phyloP scores from a whole-genome alignment of 306 rosid genomes.

The Abrus precatorius region DNA sequence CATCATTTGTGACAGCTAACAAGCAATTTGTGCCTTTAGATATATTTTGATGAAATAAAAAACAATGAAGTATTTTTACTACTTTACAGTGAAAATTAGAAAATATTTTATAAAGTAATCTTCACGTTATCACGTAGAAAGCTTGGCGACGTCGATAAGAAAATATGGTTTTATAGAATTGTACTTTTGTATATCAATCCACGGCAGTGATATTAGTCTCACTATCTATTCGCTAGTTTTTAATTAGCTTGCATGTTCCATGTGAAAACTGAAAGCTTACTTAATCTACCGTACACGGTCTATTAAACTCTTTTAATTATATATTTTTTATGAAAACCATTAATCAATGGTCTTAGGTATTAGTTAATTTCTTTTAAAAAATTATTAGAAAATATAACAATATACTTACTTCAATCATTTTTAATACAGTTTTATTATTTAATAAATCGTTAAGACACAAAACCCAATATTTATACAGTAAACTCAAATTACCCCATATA shows the following conservation, averaged over 20 bases:
- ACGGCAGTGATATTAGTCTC: not conserved
- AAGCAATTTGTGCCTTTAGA: not conserved
- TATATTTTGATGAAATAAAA: not conserved
- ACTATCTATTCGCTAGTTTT: not conserved
- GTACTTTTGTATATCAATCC: not conserved
- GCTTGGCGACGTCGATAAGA: slow-evolving; percentile 3
- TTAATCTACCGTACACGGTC: not conserved
- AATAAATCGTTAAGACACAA: too few relatives aligned
- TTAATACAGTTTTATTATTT: too few relatives aligned
- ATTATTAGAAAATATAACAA: too few relatives aligned
- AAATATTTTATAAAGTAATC: not conserved
- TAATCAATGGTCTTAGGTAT: too few relatives aligned
- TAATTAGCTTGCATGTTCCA: not conserved
- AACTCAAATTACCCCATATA: not conserved
- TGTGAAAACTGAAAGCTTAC: not conserved
- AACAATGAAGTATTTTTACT: not conserved
- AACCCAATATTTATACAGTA: too few relatives aligned
- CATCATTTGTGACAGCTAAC: not conserved
- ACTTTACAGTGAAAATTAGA: not conserved
- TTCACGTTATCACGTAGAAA: not conserved
- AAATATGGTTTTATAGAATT: slow-evolving; percentile 3
- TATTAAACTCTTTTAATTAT: not conserved
- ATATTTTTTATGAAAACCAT: too few relatives aligned
- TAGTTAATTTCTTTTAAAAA: too few relatives aligned
- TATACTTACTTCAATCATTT: too few relatives aligned